These are phyloP conservation scores for Sugiyamaella grinbergsii DNA, from an alignment of 1,139 yeast genomes.

Conservation along the genomic window DNA sequence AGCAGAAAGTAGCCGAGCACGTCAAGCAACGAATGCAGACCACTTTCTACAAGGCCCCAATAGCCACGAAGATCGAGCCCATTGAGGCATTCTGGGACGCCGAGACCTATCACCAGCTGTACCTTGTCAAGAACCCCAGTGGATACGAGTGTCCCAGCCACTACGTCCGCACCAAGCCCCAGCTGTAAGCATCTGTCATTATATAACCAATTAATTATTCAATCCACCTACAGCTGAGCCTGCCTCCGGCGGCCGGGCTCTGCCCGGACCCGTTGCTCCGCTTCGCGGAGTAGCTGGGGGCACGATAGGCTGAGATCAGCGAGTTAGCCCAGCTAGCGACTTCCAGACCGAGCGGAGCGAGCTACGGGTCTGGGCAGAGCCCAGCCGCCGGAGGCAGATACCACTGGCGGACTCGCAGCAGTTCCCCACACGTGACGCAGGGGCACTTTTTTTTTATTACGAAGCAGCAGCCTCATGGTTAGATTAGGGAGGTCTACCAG, in stretches of 20 bases:
- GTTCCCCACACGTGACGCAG: no score
- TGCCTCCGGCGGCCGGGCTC: no score
- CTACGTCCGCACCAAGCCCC: conserved; percentile 54
- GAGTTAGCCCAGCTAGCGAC: no score
- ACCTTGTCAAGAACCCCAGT: conserved; percentile 72
- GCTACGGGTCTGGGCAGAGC: conserved; percentile 1
- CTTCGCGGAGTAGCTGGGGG: no score
- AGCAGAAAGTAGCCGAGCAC: conserved; percentile 47
- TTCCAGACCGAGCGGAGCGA: not conserved
- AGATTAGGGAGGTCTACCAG: no score
- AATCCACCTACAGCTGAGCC: no score
- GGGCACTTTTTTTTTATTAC: no score
- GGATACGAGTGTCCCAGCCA: conserved; percentile 94
- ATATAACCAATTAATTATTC: not conserved
- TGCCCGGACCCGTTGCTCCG: no score
- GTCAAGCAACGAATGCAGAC: conserved; percentile 52
- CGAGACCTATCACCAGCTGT: conserved; percentile 87
- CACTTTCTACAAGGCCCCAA: conserved; percentile 54
- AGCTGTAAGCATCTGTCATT: conserved; percentile 23
- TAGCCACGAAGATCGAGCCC: conserved; percentile 71
- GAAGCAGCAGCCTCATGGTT: no score
- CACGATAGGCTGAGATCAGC: no score
- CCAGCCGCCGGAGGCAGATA: not conserved
- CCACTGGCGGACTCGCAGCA: no score
- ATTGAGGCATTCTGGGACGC: conserved; percentile 81